phyloP scores from a whole-genome alignment of 2,329 filamentous ascomycete species.

The Cyanodermella asteris region DNA sequence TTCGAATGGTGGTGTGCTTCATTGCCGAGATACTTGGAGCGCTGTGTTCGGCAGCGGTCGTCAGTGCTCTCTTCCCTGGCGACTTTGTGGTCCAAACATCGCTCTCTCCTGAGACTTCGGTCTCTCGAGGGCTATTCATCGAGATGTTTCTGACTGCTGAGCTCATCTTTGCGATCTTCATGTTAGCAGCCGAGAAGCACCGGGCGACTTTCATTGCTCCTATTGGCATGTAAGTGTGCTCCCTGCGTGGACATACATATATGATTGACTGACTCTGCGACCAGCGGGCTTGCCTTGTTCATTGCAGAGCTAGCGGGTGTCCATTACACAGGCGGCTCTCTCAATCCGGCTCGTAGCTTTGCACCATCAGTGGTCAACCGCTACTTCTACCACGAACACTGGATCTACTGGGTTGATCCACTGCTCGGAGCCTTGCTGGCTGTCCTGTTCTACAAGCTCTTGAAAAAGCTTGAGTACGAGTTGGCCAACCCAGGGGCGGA shows the following conservation, averaged over 20 bases:
- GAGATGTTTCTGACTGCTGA: conserved; percentile 19
- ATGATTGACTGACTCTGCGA: too few relatives aligned
- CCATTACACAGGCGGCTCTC: conserved; percentile 26
- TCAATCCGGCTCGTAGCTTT: conserved; percentile 26
- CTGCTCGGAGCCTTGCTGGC: conserved; percentile 6
- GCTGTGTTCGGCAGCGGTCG: conserved; percentile 15
- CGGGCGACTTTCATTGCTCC: conserved; percentile 24
- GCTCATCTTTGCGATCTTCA: conserved; percentile 20
- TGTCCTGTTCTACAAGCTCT: conserved; percentile 7
- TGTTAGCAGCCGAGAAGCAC: conserved; percentile 16
- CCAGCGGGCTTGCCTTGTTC: conserved; percentile 9
- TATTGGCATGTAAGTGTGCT: too few relatives aligned
- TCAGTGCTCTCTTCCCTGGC: conserved; percentile 17
- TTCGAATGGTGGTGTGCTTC: conserved; percentile 15
- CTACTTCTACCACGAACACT: conserved; percentile 22
- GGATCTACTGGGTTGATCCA: conserved; percentile 22
- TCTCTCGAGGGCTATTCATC: conserved; percentile 19
- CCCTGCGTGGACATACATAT: too few relatives aligned
- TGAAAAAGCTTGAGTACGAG: conserved; percentile 7
- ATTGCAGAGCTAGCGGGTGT: conserved; percentile 15
- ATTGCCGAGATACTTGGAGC: conserved; percentile 17
- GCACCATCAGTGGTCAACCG: conserved; percentile 24
- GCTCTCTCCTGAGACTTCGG: conserved; percentile 14
- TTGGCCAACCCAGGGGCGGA: conserved; percentile 8
- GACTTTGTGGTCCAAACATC: conserved; percentile 15